A percentile compares a stretch with the other conserved stretches of the same genome.
Evolutionary conservation across 1,284 basidiomycete species (phyloP).

Genomic region (Coniophora puteana): DNA sequence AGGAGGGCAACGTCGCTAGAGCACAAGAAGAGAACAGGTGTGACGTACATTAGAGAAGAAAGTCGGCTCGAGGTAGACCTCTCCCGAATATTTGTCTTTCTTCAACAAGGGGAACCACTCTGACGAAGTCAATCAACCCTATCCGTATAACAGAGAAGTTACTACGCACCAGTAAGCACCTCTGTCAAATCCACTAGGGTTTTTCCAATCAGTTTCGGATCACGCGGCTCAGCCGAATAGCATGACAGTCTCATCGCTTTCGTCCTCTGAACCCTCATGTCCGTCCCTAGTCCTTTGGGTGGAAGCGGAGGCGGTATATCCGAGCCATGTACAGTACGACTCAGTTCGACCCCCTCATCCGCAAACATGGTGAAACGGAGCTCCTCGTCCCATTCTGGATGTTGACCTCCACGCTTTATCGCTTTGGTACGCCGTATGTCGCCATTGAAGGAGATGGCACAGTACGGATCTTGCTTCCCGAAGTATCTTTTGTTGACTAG

Average conservation of each 20-base stretch:
- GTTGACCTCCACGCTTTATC: constrained; percentile 95
- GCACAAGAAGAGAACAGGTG: too few relatives aligned
- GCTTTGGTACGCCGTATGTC: constrained; percentile 85
- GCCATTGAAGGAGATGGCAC: constrained; percentile 73
- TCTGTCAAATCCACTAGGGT: constrained; percentile 84
- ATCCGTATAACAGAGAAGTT: too few relatives aligned
- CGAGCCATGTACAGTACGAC: constrained; percentile 43
- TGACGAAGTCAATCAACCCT: constrained; percentile 33
- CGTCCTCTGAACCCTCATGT: constrained; percentile 66
- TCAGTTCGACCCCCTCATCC: constrained; percentile 66
- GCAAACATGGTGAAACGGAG: constrained; percentile 90
- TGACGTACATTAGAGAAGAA: constrained; percentile 92
- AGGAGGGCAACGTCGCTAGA: too few relatives aligned
- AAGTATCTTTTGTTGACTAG: constrained; percentile 92
- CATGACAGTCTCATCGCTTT: constrained; percentile 81
- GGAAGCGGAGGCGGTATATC: constrained; percentile 59
- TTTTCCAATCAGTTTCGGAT: constrained; percentile 96
- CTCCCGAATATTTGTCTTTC: constrained; percentile 92
- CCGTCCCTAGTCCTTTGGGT: constrained; percentile 46
- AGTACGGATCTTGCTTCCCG: constrained; percentile 98
- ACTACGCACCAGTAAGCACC: constrained; percentile 87
- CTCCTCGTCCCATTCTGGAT: constrained; percentile 99
- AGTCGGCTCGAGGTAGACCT: constrained; percentile 91
- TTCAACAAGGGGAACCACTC: constrained; percentile 92
- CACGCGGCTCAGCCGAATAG: constrained; percentile 93